Evolutionary conservation across 2,329 filamentous ascomycete genomes (phyloP).

Genomic region (Penicillium sp.): DNA sequence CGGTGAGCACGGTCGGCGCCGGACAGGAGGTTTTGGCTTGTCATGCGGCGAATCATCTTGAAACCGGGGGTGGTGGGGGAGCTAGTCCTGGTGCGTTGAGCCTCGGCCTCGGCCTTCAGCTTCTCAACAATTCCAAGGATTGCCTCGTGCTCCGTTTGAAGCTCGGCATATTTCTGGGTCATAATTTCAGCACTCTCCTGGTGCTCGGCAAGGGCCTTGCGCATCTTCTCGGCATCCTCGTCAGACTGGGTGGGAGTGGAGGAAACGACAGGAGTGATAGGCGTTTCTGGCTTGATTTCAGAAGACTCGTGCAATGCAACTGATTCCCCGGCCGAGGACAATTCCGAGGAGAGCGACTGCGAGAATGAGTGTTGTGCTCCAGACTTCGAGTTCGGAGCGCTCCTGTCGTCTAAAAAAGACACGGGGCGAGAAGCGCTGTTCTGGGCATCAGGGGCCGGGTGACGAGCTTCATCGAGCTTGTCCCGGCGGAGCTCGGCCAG

Average conservation of each 20-base stretch:
- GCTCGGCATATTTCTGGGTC: slow-evolving; percentile 73
- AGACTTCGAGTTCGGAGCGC: slow-evolving; percentile 69
- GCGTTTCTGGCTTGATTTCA: slow-evolving; percentile 24
- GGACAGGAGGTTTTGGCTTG: slow-evolving; percentile 81
- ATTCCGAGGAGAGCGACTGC: slow-evolving; percentile 89
- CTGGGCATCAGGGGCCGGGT: slow-evolving; percentile 46
- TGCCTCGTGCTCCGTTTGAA: slow-evolving; percentile 78
- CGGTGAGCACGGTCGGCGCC: slow-evolving; percentile 83
- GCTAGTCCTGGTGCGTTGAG: slow-evolving; percentile 72
- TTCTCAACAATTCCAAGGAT: slow-evolving; percentile 84
- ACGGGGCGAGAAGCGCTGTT: slow-evolving; percentile 58
- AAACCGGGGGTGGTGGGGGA: slow-evolving; percentile 47
- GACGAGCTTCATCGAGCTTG: slow-evolving; percentile 72
- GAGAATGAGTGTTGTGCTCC: slow-evolving; percentile 71
- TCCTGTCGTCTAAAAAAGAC: slow-evolving; percentile 81
- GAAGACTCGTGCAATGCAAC: slow-evolving; percentile 63
- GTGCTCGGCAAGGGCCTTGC: slow-evolving; percentile 69
- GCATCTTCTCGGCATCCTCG: slow-evolving; percentile 70
- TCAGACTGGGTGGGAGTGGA: slow-evolving; percentile 46
- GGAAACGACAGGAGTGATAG: slow-evolving; percentile 22
- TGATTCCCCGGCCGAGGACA: slow-evolving; percentile 82
- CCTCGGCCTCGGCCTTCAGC: slow-evolving; percentile 81
- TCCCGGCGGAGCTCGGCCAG: slow-evolving; percentile 79
- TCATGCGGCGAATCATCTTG: slow-evolving; percentile 81
- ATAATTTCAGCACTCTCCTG: slow-evolving; percentile 72